Evolutionary conservation across 371 early-diverging fungal genomes (phyloP).

Genomic region (Mortierella sp.): DNA sequence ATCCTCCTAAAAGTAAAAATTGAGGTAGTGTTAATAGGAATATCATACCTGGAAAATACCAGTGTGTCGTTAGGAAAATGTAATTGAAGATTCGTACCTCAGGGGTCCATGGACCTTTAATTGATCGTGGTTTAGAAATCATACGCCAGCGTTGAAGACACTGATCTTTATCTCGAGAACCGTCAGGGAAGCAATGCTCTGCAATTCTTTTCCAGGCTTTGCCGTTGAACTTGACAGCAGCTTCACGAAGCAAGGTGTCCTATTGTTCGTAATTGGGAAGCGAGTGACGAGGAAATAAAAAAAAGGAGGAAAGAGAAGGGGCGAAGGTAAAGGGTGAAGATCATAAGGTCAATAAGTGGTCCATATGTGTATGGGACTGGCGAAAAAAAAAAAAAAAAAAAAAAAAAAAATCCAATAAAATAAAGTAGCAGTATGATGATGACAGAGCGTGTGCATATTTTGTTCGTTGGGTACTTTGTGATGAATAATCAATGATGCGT

Average conservation of each 20-base stretch:
- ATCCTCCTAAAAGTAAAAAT: slow-evolving; percentile 38
- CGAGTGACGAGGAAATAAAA: background rate
- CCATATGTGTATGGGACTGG: background rate
- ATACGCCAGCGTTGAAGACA: slow-evolving; percentile 55
- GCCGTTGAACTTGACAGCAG: slow-evolving; percentile 47
- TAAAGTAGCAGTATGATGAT: too few relatives aligned
- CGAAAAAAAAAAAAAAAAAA: too few relatives aligned
- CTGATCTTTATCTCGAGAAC: slow-evolving; percentile 47
- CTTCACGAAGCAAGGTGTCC: slow-evolving; percentile 43
- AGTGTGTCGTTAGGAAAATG: too few relatives aligned
- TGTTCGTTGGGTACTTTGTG: slow-evolving; percentile 5
- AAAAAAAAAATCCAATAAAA: too few relatives aligned
- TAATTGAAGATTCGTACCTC: slow-evolving; percentile 25
- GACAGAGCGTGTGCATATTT: slow-evolving; percentile 13
- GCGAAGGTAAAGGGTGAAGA: slow-evolving; percentile 1
- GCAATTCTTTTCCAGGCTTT: slow-evolving; percentile 56
- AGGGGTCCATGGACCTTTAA: slow-evolving; percentile 60
- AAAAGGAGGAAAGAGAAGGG: background rate
- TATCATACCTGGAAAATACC: too few relatives aligned
- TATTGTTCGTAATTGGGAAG: background rate
- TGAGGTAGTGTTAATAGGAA: too few relatives aligned
- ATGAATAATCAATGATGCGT: slow-evolving; percentile 1
- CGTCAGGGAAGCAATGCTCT: slow-evolving; percentile 45
- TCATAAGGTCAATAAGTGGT: slow-evolving; percentile 12
- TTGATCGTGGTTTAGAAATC: slow-evolving; percentile 54